These are phyloP conservation scores for Apium graveolens DNA, from an alignment of 129 eudicot species.

Conservation along the genomic window DNA sequence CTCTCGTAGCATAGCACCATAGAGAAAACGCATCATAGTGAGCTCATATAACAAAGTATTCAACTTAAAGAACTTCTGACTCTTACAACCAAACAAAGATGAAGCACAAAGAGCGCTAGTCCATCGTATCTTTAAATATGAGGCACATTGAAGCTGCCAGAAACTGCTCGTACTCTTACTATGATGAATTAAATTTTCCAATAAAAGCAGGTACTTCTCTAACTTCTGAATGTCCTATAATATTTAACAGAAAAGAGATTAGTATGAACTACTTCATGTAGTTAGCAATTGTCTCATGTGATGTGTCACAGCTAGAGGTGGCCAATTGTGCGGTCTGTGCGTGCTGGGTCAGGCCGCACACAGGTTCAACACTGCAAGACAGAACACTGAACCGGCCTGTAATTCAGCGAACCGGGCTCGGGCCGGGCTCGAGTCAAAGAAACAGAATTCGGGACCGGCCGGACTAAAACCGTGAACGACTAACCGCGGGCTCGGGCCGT, in stretches of 20 bases:
- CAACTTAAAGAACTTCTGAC: slow-evolving; percentile 53
- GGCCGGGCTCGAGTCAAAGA: no score
- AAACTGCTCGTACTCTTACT: slow-evolving; percentile 25
- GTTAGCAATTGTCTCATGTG: slow-evolving; percentile 1
- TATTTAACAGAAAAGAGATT: slow-evolving; percentile 1
- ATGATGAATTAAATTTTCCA: slow-evolving; percentile 54
- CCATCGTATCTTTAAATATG: slow-evolving; percentile 62
- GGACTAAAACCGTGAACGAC: no score
- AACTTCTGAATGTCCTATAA: slow-evolving; percentile 54
- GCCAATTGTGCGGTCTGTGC: no score
- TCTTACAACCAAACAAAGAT: slow-evolving; percentile 34
- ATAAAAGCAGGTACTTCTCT: slow-evolving; percentile 55
- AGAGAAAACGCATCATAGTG: slow-evolving; percentile 60
- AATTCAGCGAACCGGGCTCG: no score
- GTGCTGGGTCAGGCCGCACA: no score
- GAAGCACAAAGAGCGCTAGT: slow-evolving; percentile 55
- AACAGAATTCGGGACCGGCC: no score
- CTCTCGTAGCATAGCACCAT: slow-evolving; percentile 62
- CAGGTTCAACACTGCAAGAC: no score
- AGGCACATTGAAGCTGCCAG: slow-evolving; percentile 29
- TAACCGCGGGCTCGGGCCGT: no score
- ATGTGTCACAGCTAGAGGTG: no score
- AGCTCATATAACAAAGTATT: slow-evolving; percentile 54
- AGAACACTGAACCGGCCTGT: no score
- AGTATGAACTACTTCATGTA: slow-evolving; percentile 8